phyloP scores from a whole-genome alignment of 805 yeast species.

The Metschnikowia baotianmanensis region DNA sequence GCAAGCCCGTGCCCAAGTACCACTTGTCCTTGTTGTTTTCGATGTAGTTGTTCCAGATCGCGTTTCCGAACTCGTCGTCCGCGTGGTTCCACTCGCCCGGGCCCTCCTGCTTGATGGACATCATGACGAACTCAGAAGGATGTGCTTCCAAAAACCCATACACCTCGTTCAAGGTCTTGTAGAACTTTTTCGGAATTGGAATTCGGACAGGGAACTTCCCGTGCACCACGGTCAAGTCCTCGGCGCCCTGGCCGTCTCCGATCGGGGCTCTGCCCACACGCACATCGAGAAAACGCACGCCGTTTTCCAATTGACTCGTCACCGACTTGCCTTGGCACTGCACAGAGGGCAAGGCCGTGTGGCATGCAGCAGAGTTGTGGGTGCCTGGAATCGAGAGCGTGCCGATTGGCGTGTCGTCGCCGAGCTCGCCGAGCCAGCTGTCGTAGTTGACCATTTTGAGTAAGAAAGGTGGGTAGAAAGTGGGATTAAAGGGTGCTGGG shows the following conservation, averaged over 20 bases:
- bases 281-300: slow-evolving; percentile 73
- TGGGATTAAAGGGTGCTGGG: too few relatives aligned
- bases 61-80: slow-evolving; percentile 61
- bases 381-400: slow-evolving; percentile 75
- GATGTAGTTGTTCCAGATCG: slow-evolving; percentile 58
- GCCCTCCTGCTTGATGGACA: slow-evolving; percentile 76
- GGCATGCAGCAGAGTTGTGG: slow-evolving; percentile 77
- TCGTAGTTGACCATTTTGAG: slow-evolving; percentile 37
- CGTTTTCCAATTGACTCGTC: slow-evolving; percentile 61
- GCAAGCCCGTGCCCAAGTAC: slow-evolving; percentile 57
- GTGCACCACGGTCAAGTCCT: slow-evolving; percentile 65
- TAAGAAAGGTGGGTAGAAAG: too few relatives aligned
- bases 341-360: slow-evolving; percentile 69
- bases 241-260: slow-evolving; percentile 47
- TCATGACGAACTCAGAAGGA: slow-evolving; percentile 58
- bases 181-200: slow-evolving; percentile 53
- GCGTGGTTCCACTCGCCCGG: slow-evolving; percentile 61
- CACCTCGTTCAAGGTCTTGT: slow-evolving; percentile 53
- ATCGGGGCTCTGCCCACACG: slow-evolving; percentile 59
- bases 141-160: slow-evolving; percentile 54
- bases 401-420: slow-evolving; percentile 50
- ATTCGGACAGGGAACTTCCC: slow-evolving; percentile 74
- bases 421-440: slow-evolving; percentile 54
- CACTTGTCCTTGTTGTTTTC: slow-evolving; percentile 50
- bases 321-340: slow-evolving; percentile 68